Conservation (phyloP, 345 rosid genomes). For the Brassica incana region DNA sequence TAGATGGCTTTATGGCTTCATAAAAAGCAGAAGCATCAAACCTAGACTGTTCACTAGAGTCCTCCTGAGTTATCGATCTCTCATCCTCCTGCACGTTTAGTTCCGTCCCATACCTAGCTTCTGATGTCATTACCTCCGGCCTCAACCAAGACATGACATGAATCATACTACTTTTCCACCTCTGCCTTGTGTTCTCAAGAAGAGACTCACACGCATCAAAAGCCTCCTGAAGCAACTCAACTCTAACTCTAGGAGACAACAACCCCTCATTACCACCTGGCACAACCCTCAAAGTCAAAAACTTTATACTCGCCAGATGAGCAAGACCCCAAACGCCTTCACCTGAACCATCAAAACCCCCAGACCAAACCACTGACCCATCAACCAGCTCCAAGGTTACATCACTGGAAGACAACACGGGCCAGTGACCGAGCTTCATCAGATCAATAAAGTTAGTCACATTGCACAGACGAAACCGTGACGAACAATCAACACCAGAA, state of each 20-base stretch:
- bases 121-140: constrained; percentile 86
- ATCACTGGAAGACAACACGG: constrained; percentile 61
- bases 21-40: constrained; percentile 82
- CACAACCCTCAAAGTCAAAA: constrained; percentile 68
- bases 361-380: constrained; percentile 58
- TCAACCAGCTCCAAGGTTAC: constrained; percentile 60
- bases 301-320: constrained; percentile 68
- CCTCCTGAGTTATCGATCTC: constrained; percentile 11
- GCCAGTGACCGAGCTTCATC: constrained; percentile 90
- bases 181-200: constrained; percentile 61
- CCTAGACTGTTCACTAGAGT: constrained; percentile 46
- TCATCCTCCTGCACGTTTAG: not conserved
- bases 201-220: constrained; percentile 79
- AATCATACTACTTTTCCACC: constrained; percentile 89
- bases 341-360: constrained; percentile 79
- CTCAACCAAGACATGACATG: constrained; percentile 91
- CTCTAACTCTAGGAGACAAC: constrained; percentile 65
- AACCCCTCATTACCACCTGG: constrained; percentile 42
- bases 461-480: constrained; percentile 65
- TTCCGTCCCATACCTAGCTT: constrained; percentile 59
- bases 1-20: constrained; percentile 94
- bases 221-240: constrained; percentile 67
- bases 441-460: constrained; percentile 52
- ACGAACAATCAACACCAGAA: constrained; percentile 46
- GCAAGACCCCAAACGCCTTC: constrained; percentile 81